Percentiles rank a stretch among this genome's conserved stretches.
phyloP scores from a whole-genome alignment of 805 yeast genomes.

The Candida qinlingensis region DNA sequence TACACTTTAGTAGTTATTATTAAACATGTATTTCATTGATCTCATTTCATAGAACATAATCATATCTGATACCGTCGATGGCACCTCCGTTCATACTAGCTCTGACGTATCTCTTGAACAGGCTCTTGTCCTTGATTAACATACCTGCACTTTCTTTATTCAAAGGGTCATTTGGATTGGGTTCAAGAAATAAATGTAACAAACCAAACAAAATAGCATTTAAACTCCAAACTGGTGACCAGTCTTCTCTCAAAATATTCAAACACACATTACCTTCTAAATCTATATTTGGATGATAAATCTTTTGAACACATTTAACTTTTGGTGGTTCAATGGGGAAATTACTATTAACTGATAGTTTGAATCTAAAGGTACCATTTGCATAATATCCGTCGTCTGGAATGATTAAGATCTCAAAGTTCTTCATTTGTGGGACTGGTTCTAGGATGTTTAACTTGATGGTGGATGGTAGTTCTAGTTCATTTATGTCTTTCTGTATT shows the following conservation, averaged over 20 bases:
- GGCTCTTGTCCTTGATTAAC: constrained; percentile 37
- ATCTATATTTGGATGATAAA: constrained; percentile 94
- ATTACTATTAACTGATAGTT: constrained; percentile 57
- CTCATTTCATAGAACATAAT: constrained; percentile 39
- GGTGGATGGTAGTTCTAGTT: constrained; percentile 56
- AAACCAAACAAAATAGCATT: constrained; percentile 81
- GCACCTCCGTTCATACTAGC: constrained; percentile 69
- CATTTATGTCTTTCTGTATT: constrained; percentile 71
- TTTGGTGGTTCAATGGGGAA: constrained; percentile 94
- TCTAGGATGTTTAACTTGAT: constrained; percentile 47
- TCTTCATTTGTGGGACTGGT: constrained; percentile 41
- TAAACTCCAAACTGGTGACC: constrained; percentile 89
- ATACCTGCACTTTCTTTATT: constrained; percentile 83
- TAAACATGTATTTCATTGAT: not conserved
- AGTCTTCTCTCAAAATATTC: constrained; percentile 87
- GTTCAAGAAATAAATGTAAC: constrained; percentile 80
- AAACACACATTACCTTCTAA: constrained; percentile 85
- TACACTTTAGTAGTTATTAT: too few species aligned
- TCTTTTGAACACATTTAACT: constrained; percentile 61
- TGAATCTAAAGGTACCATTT: constrained; percentile 66
- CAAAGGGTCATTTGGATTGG: constrained; percentile 88
- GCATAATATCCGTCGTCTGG: constrained; percentile 74
- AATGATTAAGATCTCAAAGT: constrained; percentile 47
- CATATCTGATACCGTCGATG: constrained; percentile 55
- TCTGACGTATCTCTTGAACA: constrained; percentile 53